A percentile compares a stretch with the other conserved stretches of the same genome.
phyloP scores from a whole-genome alignment of 2,329 filamentous ascomycete genomes.

The Gremmenia infestans region DNA sequence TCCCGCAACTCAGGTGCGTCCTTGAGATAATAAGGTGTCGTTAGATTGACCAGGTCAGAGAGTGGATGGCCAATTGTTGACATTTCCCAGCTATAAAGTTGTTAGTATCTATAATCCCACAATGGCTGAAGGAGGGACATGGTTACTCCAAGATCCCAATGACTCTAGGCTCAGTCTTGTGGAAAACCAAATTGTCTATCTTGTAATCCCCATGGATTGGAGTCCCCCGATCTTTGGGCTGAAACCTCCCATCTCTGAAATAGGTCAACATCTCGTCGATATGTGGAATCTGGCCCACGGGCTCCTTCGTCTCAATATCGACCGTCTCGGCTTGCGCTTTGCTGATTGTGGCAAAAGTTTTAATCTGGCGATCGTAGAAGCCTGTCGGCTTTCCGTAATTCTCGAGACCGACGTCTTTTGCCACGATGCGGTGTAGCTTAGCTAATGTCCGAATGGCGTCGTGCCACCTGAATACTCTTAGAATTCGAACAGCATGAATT shows the following conservation, averaged over 20 bases:
- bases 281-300: conserved; percentile 79
- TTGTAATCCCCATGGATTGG: conserved; percentile 97
- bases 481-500: neutral
- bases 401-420: conserved; percentile 61
- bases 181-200: conserved; percentile 86
- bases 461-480: conserved; percentile 56
- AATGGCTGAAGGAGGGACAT: conserved; percentile 16
- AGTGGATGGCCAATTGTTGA: conserved; percentile 94
- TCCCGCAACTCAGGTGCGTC: conserved; percentile 28
- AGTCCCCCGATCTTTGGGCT: conserved; percentile 72
- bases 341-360: conserved; percentile 76
- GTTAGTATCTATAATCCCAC: neutral
- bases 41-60: conserved; percentile 81
- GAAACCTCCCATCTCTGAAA: conserved; percentile 63
- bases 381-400: conserved; percentile 67
- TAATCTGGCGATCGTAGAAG: conserved; percentile 83
- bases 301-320: conserved; percentile 70
- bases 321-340: conserved; percentile 67
- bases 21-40: conserved; percentile 41
- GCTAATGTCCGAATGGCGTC: conserved; percentile 80
- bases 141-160: conserved; percentile 84
- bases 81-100: conserved; percentile 75
- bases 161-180: conserved; percentile 79
- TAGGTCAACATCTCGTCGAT: conserved; percentile 76
- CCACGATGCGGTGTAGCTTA: conserved; percentile 73